Evolutionary conservation across 257 asterid genomes (phyloP), one percentile per base, ranked within the genome.

Genomic region (Prunella vulgaris): DNA sequence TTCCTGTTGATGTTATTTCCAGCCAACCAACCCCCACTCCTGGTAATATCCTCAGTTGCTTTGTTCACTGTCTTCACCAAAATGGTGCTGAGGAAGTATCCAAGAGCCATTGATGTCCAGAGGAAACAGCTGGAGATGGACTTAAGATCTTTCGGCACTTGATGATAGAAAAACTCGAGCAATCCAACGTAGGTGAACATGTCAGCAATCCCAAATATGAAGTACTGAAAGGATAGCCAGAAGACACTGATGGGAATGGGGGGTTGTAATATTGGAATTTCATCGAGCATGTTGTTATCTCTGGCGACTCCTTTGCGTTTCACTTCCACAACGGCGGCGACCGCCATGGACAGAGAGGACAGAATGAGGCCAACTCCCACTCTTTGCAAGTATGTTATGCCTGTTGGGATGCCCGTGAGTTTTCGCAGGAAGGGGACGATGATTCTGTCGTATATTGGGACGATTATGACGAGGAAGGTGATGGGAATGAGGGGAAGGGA

Each of bases 181-280:
- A 86, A 75, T 0, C 95, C 97, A 0, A 87, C 91, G 60, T 81
- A 90, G 0, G 97, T 90, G 63, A 90, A 87, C 93, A 90, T 80
- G 54, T 90, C 95, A 1, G 95, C 97, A 0, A 90, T 84, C 63
- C 97, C 97, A 22, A 90, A 90, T 51, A 88, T 86, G 70, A 87
- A 87, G 71, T 81, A 90, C 84, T 90, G 97, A n/a, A 90, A 73
- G 6, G 91, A 70, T 9, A 90, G 78, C 95, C 97, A 90, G 71
- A 90, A 87, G 0, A 87, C 95, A 58, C 84, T 86, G 10, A 90
- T 90, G 0, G 97, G 97, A 44, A 90, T 51, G 10, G 96, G 81
- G 10, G 97, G 86, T 72, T 80, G 78, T 10, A 83, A 28, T 1
- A 76, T 3, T 0, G 95, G 91, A 66, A 72, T 80, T 2, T 87